A percentile compares a stretch with the other conserved stretches of the same genome.
Evolutionary conservation across 176 grass and related monocot species (phyloP).

Genomic region (Chloris gayana): DNA sequence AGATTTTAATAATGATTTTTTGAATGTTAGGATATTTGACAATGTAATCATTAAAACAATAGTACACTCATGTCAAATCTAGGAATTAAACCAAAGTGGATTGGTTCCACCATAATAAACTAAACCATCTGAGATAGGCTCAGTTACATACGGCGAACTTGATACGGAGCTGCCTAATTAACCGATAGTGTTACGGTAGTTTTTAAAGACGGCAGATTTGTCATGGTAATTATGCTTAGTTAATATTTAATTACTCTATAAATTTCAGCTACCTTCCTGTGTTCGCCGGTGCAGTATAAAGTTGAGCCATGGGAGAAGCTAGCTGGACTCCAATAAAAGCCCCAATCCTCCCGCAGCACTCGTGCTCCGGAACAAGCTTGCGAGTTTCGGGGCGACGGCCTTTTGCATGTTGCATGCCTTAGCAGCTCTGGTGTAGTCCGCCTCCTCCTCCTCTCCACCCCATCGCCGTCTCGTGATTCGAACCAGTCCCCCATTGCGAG

Average conservation of each 20-base stretch:
- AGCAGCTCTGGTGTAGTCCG: background rate
- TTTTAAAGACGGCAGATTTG: background rate
- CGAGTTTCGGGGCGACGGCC: constrained; percentile 33
- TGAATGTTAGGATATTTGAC: background rate
- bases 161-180: no score
- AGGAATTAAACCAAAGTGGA: no score
- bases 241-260: no score
- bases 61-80: no score
- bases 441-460: background rate
- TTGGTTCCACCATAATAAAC: no score
- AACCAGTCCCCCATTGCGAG: constrained; percentile 18
- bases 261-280: no score
- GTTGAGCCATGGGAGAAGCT: background rate
- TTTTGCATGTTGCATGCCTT: constrained; percentile 50
- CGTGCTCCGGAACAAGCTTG: constrained; percentile 38
- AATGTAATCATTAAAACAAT: no score
- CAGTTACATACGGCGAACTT: no score
- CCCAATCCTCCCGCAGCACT: constrained; percentile 14
- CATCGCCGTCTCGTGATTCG: constrained; percentile 9
- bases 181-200: background rate
- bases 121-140: no score
- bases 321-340: constrained; percentile 36
- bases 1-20: background rate
- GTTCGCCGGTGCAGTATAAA: background rate
- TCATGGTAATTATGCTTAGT: background rate